phyloP scores from a whole-genome alignment of 768 basidiomycete genomes.

The Saitozyma sp. region DNA sequence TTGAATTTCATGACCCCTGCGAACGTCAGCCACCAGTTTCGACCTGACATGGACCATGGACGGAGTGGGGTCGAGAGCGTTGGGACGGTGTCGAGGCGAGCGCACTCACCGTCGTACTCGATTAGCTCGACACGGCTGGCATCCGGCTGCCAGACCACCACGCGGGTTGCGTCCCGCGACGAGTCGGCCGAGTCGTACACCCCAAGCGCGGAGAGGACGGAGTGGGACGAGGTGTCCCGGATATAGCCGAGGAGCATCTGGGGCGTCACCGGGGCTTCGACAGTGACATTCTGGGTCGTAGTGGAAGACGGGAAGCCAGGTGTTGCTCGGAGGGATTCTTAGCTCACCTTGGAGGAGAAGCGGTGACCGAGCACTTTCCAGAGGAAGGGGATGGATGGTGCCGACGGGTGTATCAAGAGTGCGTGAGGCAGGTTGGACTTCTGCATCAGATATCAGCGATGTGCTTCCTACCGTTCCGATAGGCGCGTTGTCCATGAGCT shows the following conservation, averaged over 20 bases:
- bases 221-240: conserved; percentile 54
- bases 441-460: conserved; percentile 14
- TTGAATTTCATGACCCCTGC: conserved; percentile 70
- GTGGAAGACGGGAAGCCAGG: not conserved
- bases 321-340: too few species aligned
- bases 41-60: not conserved
- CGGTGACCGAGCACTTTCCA: conserved; percentile 53
- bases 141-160: conserved; percentile 62
- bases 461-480: too few species aligned
- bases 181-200: conserved; percentile 59
- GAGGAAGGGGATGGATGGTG: conserved; percentile 51
- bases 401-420: conserved; percentile 50
- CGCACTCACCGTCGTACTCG: conserved; percentile 66
- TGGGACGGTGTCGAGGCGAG: not conserved
- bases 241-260: conserved; percentile 71
- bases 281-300: conserved; percentile 15
- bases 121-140: conserved; percentile 60
- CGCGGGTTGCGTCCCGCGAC: conserved; percentile 55
- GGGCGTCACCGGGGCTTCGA: conserved; percentile 62
- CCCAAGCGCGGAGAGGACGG: conserved; percentile 60
- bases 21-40: not conserved
- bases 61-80: not conserved
- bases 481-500: not conserved
- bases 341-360: conserved; percentile 32
- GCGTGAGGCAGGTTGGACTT: conserved; percentile 48